Base-by-base conservation (phyloP, 257 asterid species). In the Fraxinus anomala region DNA sequence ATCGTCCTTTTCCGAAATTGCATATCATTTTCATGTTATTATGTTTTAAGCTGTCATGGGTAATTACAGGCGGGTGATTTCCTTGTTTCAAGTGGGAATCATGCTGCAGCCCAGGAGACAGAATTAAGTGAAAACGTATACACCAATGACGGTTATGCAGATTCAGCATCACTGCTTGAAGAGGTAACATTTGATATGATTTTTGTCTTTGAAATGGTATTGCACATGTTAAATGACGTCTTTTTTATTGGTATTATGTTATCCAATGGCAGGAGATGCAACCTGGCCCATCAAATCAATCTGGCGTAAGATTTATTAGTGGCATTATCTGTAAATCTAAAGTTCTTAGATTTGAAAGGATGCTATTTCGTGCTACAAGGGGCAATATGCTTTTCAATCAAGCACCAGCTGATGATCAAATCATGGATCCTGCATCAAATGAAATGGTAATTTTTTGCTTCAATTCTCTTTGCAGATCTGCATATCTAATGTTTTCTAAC, bases 361-460 rank as follows among this genome's bases (percentile, higher is more conserved):
- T 94, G 96, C 51, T 96, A 76, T 96, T 96, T 89, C 99, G 99
- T 78, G 90, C 97, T 56, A 96, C 98, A 28, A 93, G 99, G 81
- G 99, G 99, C 81, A 96, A 96, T 80, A 89, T 96, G 99, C 86
- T 96, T 79, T 96, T 96, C 91, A 92, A 92, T 79, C 97, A 92
- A 83, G 94, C 93, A 79, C 83, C 91, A 44, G 92, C 96, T 70
- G 92, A 89, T 83, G 93, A 89, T 77, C 84, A 87, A 83, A 90
- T 96, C 78, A 69, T 91, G 86, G 98, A 96, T 87, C 98, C 97
- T 81, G 68, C 88, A 73, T 81, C 98, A 73, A 87, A 88, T 85
- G 98, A 96, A 87, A 89, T 88, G 98, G 99, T 95, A 39, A 86
- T 59, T 67, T 54, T 63, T 30, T 66, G 75, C 82, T 14, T 78